A percentile compares a stretch with the other conserved stretches of the same genome.
These are phyloP conservation scores for Collybiopsis luxurians DNA, from an alignment of 768 basidiomycete species.

Conservation along the genomic window DNA sequence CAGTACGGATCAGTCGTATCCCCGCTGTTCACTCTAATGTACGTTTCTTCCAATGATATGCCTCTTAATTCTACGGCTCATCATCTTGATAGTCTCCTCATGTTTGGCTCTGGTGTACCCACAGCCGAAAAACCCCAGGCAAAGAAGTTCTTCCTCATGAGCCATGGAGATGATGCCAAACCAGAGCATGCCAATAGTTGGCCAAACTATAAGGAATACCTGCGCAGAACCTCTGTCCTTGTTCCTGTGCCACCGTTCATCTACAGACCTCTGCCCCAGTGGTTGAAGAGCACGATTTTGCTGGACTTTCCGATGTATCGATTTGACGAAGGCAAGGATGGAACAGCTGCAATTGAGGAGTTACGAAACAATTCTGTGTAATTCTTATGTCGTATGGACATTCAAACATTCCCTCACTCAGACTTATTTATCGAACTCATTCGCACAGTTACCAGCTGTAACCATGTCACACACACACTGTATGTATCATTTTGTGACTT, in stretches of 20 bases:
- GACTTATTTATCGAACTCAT: too few relatives aligned
- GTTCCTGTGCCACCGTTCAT: constrained; percentile 57
- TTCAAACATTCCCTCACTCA: too few relatives aligned
- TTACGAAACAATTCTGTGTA: constrained; percentile 13
- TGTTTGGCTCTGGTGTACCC: constrained; percentile 71
- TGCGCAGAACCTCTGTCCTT: constrained; percentile 55
- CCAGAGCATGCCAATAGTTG: constrained; percentile 37
- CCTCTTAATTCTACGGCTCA: not conserved
- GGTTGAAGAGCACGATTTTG: constrained; percentile 53
- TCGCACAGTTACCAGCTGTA: too few relatives aligned
- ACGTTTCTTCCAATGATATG: constrained; percentile 19
- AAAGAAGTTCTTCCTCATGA: constrained; percentile 53
- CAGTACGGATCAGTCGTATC: constrained; percentile 60
- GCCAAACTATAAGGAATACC: constrained; percentile 54
- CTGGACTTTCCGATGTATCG: constrained; percentile 63
- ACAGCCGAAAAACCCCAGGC: constrained; percentile 68
- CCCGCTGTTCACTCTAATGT: constrained; percentile 66
- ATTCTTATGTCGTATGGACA: not conserved
- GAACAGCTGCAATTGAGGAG: constrained; percentile 38
- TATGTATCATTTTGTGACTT: too few relatives aligned
- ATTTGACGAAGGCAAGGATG: constrained; percentile 53
- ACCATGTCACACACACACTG: too few relatives aligned
- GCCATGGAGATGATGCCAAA: constrained; percentile 35
- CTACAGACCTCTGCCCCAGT: constrained; percentile 48
- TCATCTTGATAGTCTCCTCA: constrained; percentile 38